Evolutionary conservation across 2,329 filamentous ascomycete genomes (phyloP), one percentile per base, ranked within the genome.

Genomic region (Aspergillus calidoustus): DNA sequence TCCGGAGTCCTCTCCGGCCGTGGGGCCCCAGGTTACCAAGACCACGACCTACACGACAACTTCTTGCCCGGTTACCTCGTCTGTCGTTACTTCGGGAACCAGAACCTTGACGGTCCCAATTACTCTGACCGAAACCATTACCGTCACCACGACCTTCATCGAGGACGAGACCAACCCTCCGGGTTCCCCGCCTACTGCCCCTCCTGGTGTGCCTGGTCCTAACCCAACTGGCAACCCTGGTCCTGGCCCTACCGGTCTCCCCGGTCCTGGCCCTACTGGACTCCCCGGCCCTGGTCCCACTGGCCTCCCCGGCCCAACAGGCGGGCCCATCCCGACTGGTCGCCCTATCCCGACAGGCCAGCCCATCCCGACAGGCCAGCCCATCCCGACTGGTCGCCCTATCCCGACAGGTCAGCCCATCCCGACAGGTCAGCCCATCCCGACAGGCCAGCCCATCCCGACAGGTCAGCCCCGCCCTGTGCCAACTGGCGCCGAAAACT

Each of bases 11-110:
- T 34, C 54, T 48, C 25, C 17, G 43, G 54, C 58, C 54, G 9
- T 48, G 50, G 46, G 54, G 38, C 50, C 54, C 22, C 59, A 59
- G 44, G 67, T 69, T 60, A 73, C 73, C 63, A 72, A 69, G 68
- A 74, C 71, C 22, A 69, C 70, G 58, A 77, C 74, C 28, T 67
- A 63, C 57, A 69, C 72, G 62, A 77, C 75, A 60, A 77, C 75
- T 44, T 66, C 65, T 54, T 72, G 69, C 68, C 74, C 75, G 62
- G 73, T 75, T 57, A 71, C 72, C 59, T 65, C 66, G 19, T 68
- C 72, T 23, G 62, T 66, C 53, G 63, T 73, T 62, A 74, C 72
- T 63, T 69, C 69, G 63, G 74, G 74, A 43, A 69, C 64, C 41
- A 60, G 61, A 65, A 72, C 69, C 59, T 59, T 55, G 4, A 72